A percentile compares a stretch with the other conserved stretches of the same genome.
These are phyloP conservation scores for Solanum habrochaites DNA, from an alignment of 257 asterid species.

Conservation along the genomic window DNA sequence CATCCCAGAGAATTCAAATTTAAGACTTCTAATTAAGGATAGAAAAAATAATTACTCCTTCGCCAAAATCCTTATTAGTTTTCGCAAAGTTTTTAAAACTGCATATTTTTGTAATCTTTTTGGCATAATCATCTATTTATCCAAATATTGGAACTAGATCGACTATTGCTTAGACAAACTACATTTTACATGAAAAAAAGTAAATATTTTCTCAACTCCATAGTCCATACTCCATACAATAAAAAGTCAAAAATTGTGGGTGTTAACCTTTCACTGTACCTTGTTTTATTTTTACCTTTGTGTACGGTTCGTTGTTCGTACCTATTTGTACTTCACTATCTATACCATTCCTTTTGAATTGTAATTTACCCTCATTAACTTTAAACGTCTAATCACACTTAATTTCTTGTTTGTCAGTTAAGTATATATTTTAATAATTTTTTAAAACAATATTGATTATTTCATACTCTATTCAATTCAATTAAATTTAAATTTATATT, in stretches of 20 bases:
- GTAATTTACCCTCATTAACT: background rate
- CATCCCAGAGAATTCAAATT: accelerated
- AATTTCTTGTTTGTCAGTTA: background rate
- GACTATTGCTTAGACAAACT: background rate
- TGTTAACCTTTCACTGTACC: background rate
- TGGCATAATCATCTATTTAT: background rate
- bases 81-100: background rate
- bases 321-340: background rate
- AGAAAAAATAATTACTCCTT: too few relatives aligned
- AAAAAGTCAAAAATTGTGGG: background rate
- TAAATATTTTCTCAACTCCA: background rate
- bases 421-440: background rate
- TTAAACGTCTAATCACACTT: background rate
- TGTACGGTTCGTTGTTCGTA: background rate
- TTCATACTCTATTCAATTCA: accelerated
- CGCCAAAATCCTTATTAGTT: background rate
- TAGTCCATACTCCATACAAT: background rate
- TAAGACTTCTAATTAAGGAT: too few relatives aligned
- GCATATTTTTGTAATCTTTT: background rate
- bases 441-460: too few relatives aligned
- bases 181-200: background rate
- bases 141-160: background rate
- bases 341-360: background rate
- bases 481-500: accelerated
- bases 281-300: background rate